Evolutionary conservation across 805 yeast species (phyloP), one percentile per base, ranked within the genome.

Genomic region (Schizosaccharomyces cryophilus): DNA sequence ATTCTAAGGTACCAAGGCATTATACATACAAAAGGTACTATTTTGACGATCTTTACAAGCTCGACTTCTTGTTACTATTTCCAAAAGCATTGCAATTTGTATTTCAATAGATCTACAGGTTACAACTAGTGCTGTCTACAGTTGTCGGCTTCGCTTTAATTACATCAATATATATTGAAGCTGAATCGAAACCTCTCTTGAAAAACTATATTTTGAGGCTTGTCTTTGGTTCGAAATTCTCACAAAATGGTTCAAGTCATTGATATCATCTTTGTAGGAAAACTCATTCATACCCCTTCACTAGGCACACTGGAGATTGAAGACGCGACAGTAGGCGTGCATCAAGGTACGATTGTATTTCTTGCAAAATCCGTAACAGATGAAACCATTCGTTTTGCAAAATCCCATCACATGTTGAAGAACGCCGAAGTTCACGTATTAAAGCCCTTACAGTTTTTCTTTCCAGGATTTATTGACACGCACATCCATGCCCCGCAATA

Each of bases 401-500:
- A 51, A 17, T 17, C 19, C 29, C 35, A 24, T 24, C 56, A 21
- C 24, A 5, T 21, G n/a, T 24, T 51, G 17, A 29, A 21, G n/a
- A 29, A 51, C 11, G 30, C 56, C 9, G 24, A 5, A 13, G 35
- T 51, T 7, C 35, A 24, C 30, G 9, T 58, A 58, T 29, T 47
- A 38, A 4, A 55, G 61, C 64, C 42, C 56, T 56, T 19, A 60
- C 68, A 69, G 59, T 90, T 90, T 69, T 80, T 84, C 67, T 81
- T 87, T 67, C 94, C 94, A 0, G 94, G 94, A 0, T 85, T 85
- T 66, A 72, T 85, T 4, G 94, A 86, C 66, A 84, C 93, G 0
- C 94, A 85, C 69, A 82, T 83, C 38, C 94, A 85, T 70, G 93
- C 94, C 1, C 82, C 94, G 2, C 94, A 85, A 70, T 85, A 79